Percentiles rank a stretch among this genome's conserved stretches.
These are phyloP conservation scores for Haemoproteus tartakovskyi DNA, from an alignment of 169 alveolate species.

Conservation along the genomic window DNA sequence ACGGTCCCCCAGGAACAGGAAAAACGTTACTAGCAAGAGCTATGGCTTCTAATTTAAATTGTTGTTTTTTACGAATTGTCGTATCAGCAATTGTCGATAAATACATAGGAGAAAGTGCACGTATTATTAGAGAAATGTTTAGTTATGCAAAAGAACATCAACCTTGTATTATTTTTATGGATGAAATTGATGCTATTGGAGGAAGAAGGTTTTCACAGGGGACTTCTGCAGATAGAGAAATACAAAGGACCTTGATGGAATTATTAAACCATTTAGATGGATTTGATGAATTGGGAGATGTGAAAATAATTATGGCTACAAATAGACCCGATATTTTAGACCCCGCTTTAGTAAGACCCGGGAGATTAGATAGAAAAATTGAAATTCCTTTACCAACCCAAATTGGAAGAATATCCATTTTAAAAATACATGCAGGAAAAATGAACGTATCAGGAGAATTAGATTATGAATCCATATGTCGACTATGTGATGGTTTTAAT, in stretches of 20 bases:
- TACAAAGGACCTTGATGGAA: conserved; percentile 96
- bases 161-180: conserved; percentile 99
- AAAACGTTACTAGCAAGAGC: conserved; percentile 99
- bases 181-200: conserved; percentile 99
- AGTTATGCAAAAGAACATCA: conserved; percentile 97
- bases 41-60: conserved; percentile 96
- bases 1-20: conserved; percentile 99
- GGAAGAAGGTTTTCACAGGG: conserved; percentile 98
- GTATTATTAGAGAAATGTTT: conserved; percentile 98
- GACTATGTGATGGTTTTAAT: conserved; percentile 96
- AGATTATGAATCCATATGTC: conserved; percentile 92
- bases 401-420: conserved; percentile 92
- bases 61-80: conserved; percentile 97
- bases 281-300: conserved; percentile 98
- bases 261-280: conserved; percentile 98
- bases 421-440: conserved; percentile 94
- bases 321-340: conserved; percentile 99
- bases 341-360: conserved; percentile 99
- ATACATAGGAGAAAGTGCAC: conserved; percentile 99
- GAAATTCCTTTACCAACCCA: conserved; percentile 99
- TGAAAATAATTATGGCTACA: conserved; percentile 99
- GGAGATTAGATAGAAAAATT: conserved; percentile 97
- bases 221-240: conserved; percentile 98
- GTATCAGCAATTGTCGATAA: conserved; percentile 99
- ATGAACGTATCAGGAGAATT: conserved; percentile 95